phyloP scores from a whole-genome alignment of 2,329 filamentous ascomycete species.

The Akanthomyces muscarius region DNA sequence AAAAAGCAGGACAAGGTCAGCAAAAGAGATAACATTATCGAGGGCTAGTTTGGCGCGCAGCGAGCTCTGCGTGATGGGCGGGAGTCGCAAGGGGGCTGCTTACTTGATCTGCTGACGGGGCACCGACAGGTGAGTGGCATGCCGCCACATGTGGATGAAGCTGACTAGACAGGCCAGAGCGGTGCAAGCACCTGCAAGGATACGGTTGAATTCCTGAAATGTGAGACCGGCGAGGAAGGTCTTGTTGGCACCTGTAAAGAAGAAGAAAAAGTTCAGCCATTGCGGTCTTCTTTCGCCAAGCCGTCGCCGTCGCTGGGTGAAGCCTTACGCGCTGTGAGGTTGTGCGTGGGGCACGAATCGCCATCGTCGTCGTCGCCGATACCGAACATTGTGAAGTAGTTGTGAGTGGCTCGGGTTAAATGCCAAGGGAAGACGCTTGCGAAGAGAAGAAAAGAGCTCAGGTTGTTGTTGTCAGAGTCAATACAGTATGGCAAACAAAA shows the following conservation, averaged over 20 bases:
- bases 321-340: constrained; percentile 15
- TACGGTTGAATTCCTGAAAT: constrained; percentile 30
- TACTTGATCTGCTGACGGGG: constrained; percentile 40
- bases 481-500: background rate
- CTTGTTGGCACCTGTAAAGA: constrained; percentile 6
- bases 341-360: constrained; percentile 11
- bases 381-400: constrained; percentile 9
- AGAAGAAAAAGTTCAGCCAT: background rate
- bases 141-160: constrained; percentile 30
- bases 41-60: background rate
- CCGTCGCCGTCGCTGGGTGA: background rate
- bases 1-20: background rate
- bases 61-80: background rate
- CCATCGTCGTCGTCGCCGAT: constrained; percentile 16
- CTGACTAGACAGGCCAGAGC: constrained; percentile 29
- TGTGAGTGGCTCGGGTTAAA: background rate
- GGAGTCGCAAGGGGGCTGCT: constrained; percentile 5
- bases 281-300: background rate
- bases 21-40: background rate
- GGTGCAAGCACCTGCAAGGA: constrained; percentile 33
- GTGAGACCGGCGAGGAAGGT: constrained; percentile 16
- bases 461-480: background rate
- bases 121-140: constrained; percentile 37
- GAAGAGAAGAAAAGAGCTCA: background rate
- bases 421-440: background rate